Evolutionary conservation across 169 alveolate genomes (phyloP), one percentile per base, ranked within the genome.

Genomic region (Perkinsus olseni): DNA sequence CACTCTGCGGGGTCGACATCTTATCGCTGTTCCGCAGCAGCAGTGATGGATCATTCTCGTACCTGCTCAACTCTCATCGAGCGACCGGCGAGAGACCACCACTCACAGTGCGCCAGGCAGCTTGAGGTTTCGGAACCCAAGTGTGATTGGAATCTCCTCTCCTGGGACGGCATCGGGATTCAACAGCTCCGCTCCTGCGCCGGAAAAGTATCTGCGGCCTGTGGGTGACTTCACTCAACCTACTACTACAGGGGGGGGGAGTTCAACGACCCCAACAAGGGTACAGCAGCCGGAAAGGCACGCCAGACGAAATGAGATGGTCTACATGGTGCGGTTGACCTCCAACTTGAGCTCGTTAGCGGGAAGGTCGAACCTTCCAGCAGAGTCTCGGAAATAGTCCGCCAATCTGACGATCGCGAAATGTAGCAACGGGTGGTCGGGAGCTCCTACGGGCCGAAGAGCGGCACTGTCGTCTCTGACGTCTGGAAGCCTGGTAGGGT

Each of bases 21-120:
- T 24, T n/a, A 38, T 91, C 93, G 45, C 50, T 38, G 93, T 91
- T 91, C 91, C 93, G 39, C 21, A 91, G 62, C 82, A 48, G 93
- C 91, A 91, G 91, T 31, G 93, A 91, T 31, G 40, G 40, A 48
- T 91, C 93, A 91, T 91, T 48, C 91, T 40, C 91, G 50, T 91
- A 91, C 50, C 62, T 31, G n/a, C 34, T 13, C 82, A 1, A 62
- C 34, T n/a, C n/a, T n/a, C n/a, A 24, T 28, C 34, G 4, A 4
- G 31, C 1, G 82, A 13, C 34, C 4, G 36, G 82, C 82, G 36
- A 1, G 31, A 24, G 82, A 6, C 28, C 28, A 3, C 1, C 28
- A 28, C 82, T 62, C 82, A 62, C 82, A 62, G 34, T 62, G 82
- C 82, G 37, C 82, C 82, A 0, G 82, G 82, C 31, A 62, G 34